Base-by-base conservation (phyloP, 371 early-diverging fungal species). In the Umbelopsis sp. region DNA sequence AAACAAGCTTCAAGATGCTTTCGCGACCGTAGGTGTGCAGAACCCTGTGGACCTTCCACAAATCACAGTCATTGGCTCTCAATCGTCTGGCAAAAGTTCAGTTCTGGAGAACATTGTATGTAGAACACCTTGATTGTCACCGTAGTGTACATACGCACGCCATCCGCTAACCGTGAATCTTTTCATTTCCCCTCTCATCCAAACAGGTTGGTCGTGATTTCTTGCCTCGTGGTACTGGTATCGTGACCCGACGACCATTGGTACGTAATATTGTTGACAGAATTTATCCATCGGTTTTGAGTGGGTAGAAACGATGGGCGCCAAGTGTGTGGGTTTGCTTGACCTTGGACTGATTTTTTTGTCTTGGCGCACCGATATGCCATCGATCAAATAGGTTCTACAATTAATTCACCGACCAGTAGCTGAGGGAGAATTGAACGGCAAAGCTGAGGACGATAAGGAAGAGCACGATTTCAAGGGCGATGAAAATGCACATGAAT, bases 21-120 rank as follows among this genome's bases (percentile, higher is more conserved):
- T 99, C 82, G 84, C 96, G 18, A 93, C 96, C 10, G 97, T 96
- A n/a, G 96, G 97, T 66, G 97, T 97, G 44, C 87, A 91, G 67
- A 97, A 97, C 77, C 97, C 98, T 5, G 95, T 99, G 7, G 99
- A 99, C 83, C 83, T 99, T 63, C 99, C 99, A 11, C 99, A 99
- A 83, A 98, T 99, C 77, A 94, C 94, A 51, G 99, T 99, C 50
- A 94, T 99, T 76, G 99, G 98, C 45, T 91, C 92, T n/a, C 98
- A 99, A 82, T 94, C 95, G 70, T 92, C 94, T 78, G 99, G 99
- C 50, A 99, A 99, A 84, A 93, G 93, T 77, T 98, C 99, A 37
- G 99, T 99, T 44, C 88, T 99, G 44, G 99, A 99, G 73, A 99
- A 99, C 82, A 96, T 99, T 82, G 97, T 57, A 57, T 18, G 57